These are phyloP conservation scores for Globisporangium lucens DNA, from an alignment of 352 stramenopile genomes.

Conservation along the genomic window DNA sequence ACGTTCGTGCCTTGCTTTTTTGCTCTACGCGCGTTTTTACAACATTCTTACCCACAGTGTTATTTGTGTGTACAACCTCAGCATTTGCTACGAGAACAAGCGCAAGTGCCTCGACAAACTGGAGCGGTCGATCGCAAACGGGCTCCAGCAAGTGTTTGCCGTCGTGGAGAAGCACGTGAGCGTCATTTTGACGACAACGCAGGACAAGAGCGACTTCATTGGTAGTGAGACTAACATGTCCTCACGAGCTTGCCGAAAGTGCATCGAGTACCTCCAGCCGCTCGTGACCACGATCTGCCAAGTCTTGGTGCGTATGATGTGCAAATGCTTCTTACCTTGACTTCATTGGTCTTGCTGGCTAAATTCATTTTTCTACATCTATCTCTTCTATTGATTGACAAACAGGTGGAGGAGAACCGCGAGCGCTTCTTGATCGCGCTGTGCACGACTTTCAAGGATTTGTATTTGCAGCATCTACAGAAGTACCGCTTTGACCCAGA, in stretches of 20 bases:
- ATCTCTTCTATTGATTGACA: not conserved
- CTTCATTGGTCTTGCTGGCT: not conserved
- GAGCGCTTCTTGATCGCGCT: conserved; percentile 58
- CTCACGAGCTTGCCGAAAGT: conserved; percentile 65
- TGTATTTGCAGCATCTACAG: conserved; percentile 71
- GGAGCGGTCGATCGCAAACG: conserved; percentile 42
- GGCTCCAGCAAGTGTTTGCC: conserved; percentile 49
- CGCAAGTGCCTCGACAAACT: conserved; percentile 64
- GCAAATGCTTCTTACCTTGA: not conserved
- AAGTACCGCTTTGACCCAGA: conserved; percentile 82
- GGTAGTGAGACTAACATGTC: conserved; percentile 68
- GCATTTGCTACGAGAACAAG: conserved; percentile 79
- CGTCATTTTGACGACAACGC: conserved; percentile 44
- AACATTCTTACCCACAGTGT: not conserved
- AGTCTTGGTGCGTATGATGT: conserved; percentile 43
- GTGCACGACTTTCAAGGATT: conserved; percentile 58
- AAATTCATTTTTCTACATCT: not conserved
- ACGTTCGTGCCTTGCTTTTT: conserved; percentile 35
- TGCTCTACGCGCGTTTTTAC: not conserved
- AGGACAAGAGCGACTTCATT: conserved; percentile 79
- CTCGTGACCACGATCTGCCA: conserved; percentile 45
- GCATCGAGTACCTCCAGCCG: conserved; percentile 67
- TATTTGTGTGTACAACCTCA: conserved; percentile 14
- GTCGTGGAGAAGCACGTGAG: conserved; percentile 65
- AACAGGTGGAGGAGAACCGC: conserved; percentile 58